Evolutionary conservation across 495 filamentous ascomycete genomes (phyloP).

Genomic region (Penicillium flavigenum): DNA sequence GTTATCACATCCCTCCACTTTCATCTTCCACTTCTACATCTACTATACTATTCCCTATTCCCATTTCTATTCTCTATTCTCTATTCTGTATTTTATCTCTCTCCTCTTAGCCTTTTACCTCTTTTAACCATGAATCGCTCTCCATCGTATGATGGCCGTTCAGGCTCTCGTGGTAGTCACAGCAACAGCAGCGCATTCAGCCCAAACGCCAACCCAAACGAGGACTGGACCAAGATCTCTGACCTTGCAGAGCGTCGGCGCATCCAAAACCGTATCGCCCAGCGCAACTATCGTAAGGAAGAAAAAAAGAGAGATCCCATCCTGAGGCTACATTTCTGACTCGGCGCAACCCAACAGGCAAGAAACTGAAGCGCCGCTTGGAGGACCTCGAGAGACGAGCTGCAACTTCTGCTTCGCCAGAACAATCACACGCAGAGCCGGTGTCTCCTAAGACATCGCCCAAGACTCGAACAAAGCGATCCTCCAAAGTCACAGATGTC

Average conservation of each 20-base stretch:
- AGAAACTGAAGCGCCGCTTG: constrained; percentile 96
- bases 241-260: constrained; percentile 90
- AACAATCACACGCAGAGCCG: constrained; percentile 58
- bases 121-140: constrained; percentile 41
- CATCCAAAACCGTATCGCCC: constrained; percentile 97
- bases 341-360: constrained; percentile 58
- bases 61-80: background rate
- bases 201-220: constrained; percentile 91
- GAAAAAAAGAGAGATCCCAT: background rate
- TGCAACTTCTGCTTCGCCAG: constrained; percentile 72
- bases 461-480: constrained; percentile 47
- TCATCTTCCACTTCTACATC: background rate
- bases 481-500: constrained; percentile 45
- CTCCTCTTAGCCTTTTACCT: background rate
- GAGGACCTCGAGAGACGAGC: constrained; percentile 95
- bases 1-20: background rate
- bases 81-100: constrained; percentile 7
- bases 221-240: constrained; percentile 99
- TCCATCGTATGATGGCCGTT: constrained; percentile 32
- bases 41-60: no score
- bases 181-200: constrained; percentile 95
- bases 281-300: constrained; percentile 94
- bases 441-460: constrained; percentile 47
- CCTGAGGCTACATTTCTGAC: background rate
- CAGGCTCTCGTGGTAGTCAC: constrained; percentile 59